Evolutionary conservation across 75 land plant species (phyloP), one percentile per base, ranked within the genome.

Genomic region (Pseudotsuga menziesii): DNA sequence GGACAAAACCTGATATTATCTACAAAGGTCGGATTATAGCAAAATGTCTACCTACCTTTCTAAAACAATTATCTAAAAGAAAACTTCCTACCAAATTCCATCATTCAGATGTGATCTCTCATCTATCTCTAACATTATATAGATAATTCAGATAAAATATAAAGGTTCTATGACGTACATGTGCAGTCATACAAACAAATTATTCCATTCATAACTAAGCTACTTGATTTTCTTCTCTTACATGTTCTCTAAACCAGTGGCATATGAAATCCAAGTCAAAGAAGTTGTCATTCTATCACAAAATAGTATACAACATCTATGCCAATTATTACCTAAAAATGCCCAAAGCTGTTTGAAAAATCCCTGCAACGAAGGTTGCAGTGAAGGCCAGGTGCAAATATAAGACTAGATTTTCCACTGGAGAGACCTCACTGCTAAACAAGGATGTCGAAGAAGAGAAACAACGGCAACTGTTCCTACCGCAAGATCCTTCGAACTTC

Each of bases 401-500:
- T 6, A 81, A 22, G 20, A 66, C 60, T 4, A 88, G 87, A 52
- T 88, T 58, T 44, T 76, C 78, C 64, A 29, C 27, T 16, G 86
- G 80, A 17, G 84, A 82, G 57, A 93, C 86, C 52, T 87, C 88
- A 36, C 80, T 80, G 58, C 85, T 72, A 22, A 95, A 26, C 81
- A 93, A 77, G 2, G 94, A 83, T 22, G 87, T 84, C 63, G 61
- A 12, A 95, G 83, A 57, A 95, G 83, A 17, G 98, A 95, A 20
- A 82, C 85, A 55, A 95, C 94, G 9, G 98, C 96, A 8, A 92
- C 90, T 14, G 96, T 90, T 8, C 98, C 93, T 36, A 91, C 89
- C 7, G 96, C 98, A 76, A 93, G 77, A 70, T 95, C 92, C 82
- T 77, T 87, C 1, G 98, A 95, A 76, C 92, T 94, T 22, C 98